Conservation (phyloP, 169 alveolate species). For the Plasmodium relictum region DNA sequence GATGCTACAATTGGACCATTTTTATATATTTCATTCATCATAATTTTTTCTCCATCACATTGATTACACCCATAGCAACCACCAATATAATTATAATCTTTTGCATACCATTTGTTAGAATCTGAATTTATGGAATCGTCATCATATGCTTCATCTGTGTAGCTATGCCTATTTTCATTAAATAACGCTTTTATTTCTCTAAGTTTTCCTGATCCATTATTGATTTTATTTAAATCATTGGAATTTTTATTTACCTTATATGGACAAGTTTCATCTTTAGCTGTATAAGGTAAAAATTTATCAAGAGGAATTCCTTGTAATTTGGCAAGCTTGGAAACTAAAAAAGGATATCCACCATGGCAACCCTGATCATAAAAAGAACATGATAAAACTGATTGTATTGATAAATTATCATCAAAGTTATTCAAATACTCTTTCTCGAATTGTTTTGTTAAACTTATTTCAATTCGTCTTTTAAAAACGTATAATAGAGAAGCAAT, state of each 20-base stretch:
- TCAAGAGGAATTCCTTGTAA: constrained; percentile 88
- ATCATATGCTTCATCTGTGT: neutral
- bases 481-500: constrained; percentile 90
- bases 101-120: constrained; percentile 79
- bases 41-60: constrained; percentile 86
- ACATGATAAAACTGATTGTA: constrained; percentile 78
- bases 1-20: constrained; percentile 91
- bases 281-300: constrained; percentile 77
- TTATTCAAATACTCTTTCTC: constrained; percentile 77
- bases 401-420: constrained; percentile 75
- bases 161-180: neutral
- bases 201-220: neutral
- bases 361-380: constrained; percentile 89
- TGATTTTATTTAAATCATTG: neutral
- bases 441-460: constrained; percentile 84
- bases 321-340: constrained; percentile 90
- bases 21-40: constrained; percentile 88
- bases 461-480: constrained; percentile 91
- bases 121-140: neutral
- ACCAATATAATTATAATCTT: constrained; percentile 88
- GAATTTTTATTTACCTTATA: constrained; percentile 21
- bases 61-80: constrained; percentile 89
- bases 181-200: constrained; percentile 5
- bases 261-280: constrained; percentile 33
- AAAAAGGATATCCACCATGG: constrained; percentile 93